These are phyloP conservation scores for Tylopilus sp. DNA, from an alignment of 1,284 basidiomycete genomes.

Conservation along the genomic window DNA sequence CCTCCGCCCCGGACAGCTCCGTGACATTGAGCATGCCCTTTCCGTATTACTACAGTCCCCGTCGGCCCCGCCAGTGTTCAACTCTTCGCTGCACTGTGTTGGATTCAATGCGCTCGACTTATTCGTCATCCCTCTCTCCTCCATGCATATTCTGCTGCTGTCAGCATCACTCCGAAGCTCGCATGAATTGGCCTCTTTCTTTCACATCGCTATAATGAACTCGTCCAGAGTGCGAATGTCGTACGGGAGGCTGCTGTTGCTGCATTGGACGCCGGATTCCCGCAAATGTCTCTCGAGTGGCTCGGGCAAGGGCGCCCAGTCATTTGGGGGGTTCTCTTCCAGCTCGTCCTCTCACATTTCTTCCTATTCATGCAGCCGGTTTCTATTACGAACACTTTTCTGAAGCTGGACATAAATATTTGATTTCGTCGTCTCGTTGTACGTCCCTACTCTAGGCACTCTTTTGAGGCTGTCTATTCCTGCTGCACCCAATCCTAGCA, in stretches of 20 bases:
- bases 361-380: constrained; percentile 13
- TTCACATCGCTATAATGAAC: background rate
- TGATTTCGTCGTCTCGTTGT: no score
- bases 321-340: background rate
- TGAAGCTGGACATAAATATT: no score
- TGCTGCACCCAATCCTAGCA: no score
- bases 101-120: background rate
- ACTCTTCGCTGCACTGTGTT: background rate
- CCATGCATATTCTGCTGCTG: background rate
- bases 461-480: background rate
- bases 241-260: background rate
- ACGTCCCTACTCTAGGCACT: no score
- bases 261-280: background rate
- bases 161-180: background rate
- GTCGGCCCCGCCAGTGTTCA: background rate
- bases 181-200: no score
- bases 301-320: background rate
- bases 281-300: background rate
- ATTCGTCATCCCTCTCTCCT: background rate
- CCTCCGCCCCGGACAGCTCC: background rate
- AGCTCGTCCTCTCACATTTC: constrained; percentile 8
- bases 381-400: no score
- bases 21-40: background rate
- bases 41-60: background rate
- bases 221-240: background rate